Base-by-base conservation (phyloP, 2,329 filamentous ascomycete genomes). In the Venturiaceae sp. region DNA sequence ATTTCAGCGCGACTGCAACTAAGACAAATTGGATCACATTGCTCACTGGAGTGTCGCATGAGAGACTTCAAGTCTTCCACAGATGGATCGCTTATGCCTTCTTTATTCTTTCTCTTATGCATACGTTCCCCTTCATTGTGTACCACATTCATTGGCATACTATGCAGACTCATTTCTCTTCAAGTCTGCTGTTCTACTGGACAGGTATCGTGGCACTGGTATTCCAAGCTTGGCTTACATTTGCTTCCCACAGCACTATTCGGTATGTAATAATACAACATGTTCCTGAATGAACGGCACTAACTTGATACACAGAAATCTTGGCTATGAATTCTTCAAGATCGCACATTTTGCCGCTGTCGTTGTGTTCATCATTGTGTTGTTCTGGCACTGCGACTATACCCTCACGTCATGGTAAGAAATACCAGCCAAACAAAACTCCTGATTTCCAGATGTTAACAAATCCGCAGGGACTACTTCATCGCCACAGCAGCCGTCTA, bases 351-450 rank as follows among this genome's bases (percentile, higher is more conserved):
- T 92, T 0, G 90, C 92, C 0, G 86, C 90, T 9, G 86, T 89
- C 0, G 81, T 92, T 37, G 76, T 88, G 14, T 95, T 94, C 67
- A 76, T 96, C 6, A 91, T 81, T 1, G 81, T 95, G 68, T 79
- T 97, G 26, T 95, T 97, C 74, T 97, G 92, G 92, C 92, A 97
- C 71, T 94, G 88, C 66, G 88, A 92, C 72, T 96, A 96, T 72
- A 95, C 88, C 64, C 80, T 96, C 34, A 86, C 85, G 56, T 95
- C 91, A 0, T 96, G 21, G 30, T 58, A 39, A 11, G 52, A 9
- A 11, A 34, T 21, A 34, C 52, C 11, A 16, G 52, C 19, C n/a
- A n/a, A 13, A 9, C 33, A 13, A 41, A 26, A 26, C 52, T 54
- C 8, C 11, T 26, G 11, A 11, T 19, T 26, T 50, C 9, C 9